phyloP scores from a whole-genome alignment of 1,284 basidiomycete genomes.

The Sanguinoderma infundibulare region DNA sequence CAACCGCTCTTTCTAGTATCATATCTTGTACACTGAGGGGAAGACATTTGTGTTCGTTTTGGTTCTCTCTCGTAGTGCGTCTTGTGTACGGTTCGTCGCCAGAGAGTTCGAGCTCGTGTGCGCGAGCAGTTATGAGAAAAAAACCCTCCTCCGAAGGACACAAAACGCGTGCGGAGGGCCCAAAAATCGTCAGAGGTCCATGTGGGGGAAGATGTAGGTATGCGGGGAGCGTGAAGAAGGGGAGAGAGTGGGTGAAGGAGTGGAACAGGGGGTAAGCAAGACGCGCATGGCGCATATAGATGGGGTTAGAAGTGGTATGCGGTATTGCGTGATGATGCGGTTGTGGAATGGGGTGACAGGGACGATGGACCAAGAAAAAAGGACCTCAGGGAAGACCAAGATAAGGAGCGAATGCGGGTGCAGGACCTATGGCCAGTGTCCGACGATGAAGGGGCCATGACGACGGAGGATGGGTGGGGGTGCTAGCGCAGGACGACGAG shows the following conservation, averaged over 20 bases:
- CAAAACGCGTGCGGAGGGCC: background rate
- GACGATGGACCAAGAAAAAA: background rate
- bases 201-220: background rate
- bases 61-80: constrained; percentile 2
- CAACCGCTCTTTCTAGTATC: constrained; percentile 35
- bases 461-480: background rate
- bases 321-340: background rate
- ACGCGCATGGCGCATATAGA: background rate
- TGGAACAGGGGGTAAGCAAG: background rate
- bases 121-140: background rate
- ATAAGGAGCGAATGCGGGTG: background rate
- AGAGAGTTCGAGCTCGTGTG: background rate
- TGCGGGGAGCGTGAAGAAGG: background rate
- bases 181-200: background rate
- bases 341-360: background rate
- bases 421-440: background rate
- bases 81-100: background rate
- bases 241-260: constrained; percentile 1
- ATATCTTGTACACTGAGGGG: constrained; percentile 26
- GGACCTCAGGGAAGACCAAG: constrained; percentile 19
- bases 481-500: background rate
- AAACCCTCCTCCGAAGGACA: background rate
- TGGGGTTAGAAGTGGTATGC: background rate
- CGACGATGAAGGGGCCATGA: constrained; percentile 3
- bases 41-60: constrained; percentile 8